Evolutionary conservation across 345 rosid genomes (phyloP).

Genomic region (Aurinia saxatilis): DNA sequence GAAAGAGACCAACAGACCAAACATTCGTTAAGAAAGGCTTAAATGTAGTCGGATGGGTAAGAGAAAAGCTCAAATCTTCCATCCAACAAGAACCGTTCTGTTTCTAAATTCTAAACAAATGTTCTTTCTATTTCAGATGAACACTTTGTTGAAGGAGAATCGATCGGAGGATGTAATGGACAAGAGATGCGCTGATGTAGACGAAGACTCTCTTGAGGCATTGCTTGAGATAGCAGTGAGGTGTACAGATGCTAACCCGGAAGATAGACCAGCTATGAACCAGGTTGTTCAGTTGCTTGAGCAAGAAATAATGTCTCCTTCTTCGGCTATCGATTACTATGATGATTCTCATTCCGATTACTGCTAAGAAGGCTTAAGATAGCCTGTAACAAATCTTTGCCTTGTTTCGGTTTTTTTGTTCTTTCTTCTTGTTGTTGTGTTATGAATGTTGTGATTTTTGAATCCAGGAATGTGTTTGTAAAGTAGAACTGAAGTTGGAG

Average conservation of each 20-base stretch:
- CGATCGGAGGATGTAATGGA: slow-evolving; percentile 68
- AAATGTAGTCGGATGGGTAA: slow-evolving; percentile 96
- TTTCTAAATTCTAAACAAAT: neutral
- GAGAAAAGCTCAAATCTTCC: neutral
- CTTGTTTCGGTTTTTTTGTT: neutral
- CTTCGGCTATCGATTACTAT: slow-evolving; percentile 67
- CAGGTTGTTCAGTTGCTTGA: slow-evolving; percentile 82
- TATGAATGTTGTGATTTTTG: neutral
- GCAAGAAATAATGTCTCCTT: slow-evolving; percentile 90
- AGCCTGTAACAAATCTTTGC: neutral
- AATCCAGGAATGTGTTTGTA: slow-evolving; percentile 2
- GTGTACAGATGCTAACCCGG: slow-evolving; percentile 79
- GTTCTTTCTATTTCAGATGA: slow-evolving; percentile 43
- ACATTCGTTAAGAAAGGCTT: slow-evolving; percentile 69
- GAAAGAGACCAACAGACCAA: slow-evolving; percentile 88
- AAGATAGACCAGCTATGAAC: slow-evolving; percentile 80
- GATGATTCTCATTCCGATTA: slow-evolving; percentile 79
- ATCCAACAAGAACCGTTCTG: neutral
- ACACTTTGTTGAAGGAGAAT: slow-evolving; percentile 69
- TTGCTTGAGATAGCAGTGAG: slow-evolving; percentile 70
- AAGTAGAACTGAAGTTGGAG: slow-evolving; percentile 14
- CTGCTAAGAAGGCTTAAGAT: slow-evolving; percentile 25
- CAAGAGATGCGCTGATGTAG: slow-evolving; percentile 48
- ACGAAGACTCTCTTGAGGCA: slow-evolving; percentile 68
- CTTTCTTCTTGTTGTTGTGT: neutral